These are phyloP conservation scores for Acanthamoeba healyi DNA, from an alignment of 208 protist species.

Conservation along the genomic window DNA sequence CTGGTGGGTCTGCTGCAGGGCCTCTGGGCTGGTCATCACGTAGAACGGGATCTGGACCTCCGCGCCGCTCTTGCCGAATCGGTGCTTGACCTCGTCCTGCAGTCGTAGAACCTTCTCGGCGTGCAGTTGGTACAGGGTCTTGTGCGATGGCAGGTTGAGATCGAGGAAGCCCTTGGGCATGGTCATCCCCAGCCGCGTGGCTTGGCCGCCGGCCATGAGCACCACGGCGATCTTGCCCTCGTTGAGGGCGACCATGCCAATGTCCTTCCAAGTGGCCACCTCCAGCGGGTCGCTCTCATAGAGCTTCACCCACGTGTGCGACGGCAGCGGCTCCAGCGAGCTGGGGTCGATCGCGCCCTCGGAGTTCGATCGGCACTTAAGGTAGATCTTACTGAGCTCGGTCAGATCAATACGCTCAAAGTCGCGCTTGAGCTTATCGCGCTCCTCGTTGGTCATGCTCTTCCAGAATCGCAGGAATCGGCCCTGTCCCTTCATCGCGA, in stretches of 20 bases:
- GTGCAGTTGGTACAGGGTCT: constrained; percentile 59
- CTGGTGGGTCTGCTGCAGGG: constrained; percentile 42
- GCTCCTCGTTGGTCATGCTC: constrained; percentile 63
- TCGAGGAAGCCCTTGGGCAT: constrained; percentile 54
- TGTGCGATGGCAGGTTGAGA: constrained; percentile 59
- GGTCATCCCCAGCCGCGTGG: neutral
- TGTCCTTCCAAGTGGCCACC: neutral
- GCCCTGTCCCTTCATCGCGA: constrained; percentile 53
- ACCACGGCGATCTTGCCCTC: constrained; percentile 28
- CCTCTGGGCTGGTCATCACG: constrained; percentile 50
- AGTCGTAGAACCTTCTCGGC: constrained; percentile 13
- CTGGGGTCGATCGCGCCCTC: neutral
- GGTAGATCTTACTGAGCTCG: constrained; percentile 48
- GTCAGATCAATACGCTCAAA: constrained; percentile 52
- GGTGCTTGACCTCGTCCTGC: neutral
- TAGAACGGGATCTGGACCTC: constrained; percentile 27
- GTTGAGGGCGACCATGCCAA: neutral
- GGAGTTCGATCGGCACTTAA: constrained; percentile 28
- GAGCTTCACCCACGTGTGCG: constrained; percentile 40
- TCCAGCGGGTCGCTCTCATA: neutral
- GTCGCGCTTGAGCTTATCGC: constrained; percentile 48
- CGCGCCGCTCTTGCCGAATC: neutral
- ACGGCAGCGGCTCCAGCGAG: constrained; percentile 23
- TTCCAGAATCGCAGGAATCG: constrained; percentile 64
- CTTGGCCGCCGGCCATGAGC: constrained; percentile 38